Percentiles rank a stretch among this genome's conserved stretches.
These are phyloP conservation scores for Phyllachora maydis DNA, from an alignment of 2,329 filamentous ascomycete genomes.

Conservation along the genomic window DNA sequence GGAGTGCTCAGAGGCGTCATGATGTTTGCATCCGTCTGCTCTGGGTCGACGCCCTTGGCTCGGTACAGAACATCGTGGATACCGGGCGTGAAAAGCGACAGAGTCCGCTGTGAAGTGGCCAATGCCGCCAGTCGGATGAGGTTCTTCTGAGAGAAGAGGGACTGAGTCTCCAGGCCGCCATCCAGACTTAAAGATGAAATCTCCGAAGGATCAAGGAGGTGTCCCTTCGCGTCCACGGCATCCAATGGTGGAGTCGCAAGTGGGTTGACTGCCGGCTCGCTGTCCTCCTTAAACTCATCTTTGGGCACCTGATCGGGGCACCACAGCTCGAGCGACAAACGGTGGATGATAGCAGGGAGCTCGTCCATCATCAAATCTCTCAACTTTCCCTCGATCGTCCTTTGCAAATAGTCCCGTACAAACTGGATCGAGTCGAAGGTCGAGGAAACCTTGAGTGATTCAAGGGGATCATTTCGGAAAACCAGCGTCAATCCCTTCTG, in stretches of 20 bases:
- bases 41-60: constrained; percentile 68
- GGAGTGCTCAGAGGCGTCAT: constrained; percentile 25
- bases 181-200: constrained; percentile 64
- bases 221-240: constrained; percentile 62
- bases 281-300: constrained; percentile 32
- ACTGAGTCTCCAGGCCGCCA: constrained; percentile 61
- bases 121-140: constrained; percentile 63
- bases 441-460: constrained; percentile 94
- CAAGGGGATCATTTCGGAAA: constrained; percentile 92
- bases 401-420: constrained; percentile 88
- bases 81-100: constrained; percentile 82
- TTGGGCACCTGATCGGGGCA: constrained; percentile 65
- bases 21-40: constrained; percentile 40
- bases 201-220: constrained; percentile 52
- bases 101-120: constrained; percentile 71
- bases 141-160: constrained; percentile 90
- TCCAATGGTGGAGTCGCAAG: constrained; percentile 63
- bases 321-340: constrained; percentile 72
- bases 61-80: constrained; percentile 80
- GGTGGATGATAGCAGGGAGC: constrained; percentile 86
- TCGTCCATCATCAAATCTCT: constrained; percentile 96
- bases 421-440: constrained; percentile 99
- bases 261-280: constrained; percentile 51
- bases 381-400: constrained; percentile 85
- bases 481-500: constrained; percentile 94